A percentile compares a stretch with the other conserved stretches of the same genome.
Evolutionary conservation across 192 early-diverging fungal genomes (phyloP).

Genomic region (Phycomyces blakesleeanus): DNA sequence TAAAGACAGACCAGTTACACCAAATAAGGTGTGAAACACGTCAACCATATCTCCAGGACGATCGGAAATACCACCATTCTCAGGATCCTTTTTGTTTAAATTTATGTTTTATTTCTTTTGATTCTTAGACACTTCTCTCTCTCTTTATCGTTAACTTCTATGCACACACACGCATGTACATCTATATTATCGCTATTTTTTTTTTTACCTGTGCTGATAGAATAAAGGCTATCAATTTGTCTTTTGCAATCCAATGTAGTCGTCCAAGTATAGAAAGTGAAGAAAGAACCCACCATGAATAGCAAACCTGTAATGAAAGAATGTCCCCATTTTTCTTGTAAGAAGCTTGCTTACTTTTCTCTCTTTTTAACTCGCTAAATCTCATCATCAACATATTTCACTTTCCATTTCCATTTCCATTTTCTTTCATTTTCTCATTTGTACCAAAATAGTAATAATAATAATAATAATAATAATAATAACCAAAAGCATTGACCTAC

Average conservation of each 20-base stretch:
- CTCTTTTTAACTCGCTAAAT: too few relatives aligned
- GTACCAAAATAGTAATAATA: too few relatives aligned
- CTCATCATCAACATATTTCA: too few relatives aligned
- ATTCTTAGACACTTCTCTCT: too few relatives aligned
- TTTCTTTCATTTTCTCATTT: too few relatives aligned
- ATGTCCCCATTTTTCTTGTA: not conserved
- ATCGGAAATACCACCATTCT: constrained; percentile 91
- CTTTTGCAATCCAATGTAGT: constrained; percentile 81
- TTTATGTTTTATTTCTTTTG: too few relatives aligned
- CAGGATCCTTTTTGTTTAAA: constrained; percentile 77
- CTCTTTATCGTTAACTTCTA: too few relatives aligned
- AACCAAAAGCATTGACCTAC: constrained; percentile 41
- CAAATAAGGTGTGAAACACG: constrained; percentile 97
- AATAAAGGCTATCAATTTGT: constrained; percentile 76
- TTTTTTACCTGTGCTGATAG: constrained; percentile 70
- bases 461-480: too few relatives aligned
- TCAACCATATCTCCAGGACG: constrained; percentile 87
- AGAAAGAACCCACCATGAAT: constrained; percentile 98
- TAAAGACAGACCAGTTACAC: constrained; percentile 85
- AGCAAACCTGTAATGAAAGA: constrained; percentile 64
- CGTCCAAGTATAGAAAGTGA: constrained; percentile 77
- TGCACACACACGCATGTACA: too few relatives aligned
- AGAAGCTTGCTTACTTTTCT: too few relatives aligned
- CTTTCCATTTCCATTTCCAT: too few relatives aligned
- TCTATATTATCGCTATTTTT: too few relatives aligned